These are phyloP conservation scores for Mortierella antarctica DNA, from an alignment of 192 early-diverging fungal species.

Conservation along the genomic window DNA sequence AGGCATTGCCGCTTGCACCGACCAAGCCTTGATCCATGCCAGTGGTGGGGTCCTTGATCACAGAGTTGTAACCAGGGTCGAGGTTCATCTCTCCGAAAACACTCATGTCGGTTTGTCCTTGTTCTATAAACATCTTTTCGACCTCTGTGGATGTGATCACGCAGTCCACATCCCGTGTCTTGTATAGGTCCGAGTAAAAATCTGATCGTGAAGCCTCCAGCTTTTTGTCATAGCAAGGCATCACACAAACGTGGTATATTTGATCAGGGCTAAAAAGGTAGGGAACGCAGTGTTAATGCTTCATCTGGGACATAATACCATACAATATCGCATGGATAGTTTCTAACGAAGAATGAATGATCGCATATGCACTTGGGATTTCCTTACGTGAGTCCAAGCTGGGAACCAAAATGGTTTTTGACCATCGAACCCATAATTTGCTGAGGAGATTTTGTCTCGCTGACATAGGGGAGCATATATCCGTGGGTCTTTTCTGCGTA, in stretches of 20 bases:
- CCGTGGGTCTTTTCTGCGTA: conserved; percentile 99
- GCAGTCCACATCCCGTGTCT: conserved; percentile 94
- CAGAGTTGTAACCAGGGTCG: conserved; percentile 51
- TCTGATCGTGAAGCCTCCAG: conserved; percentile 95
- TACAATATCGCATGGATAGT: too few species aligned
- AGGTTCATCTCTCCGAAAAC: conserved; percentile 61
- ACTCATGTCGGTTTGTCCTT: conserved; percentile 58
- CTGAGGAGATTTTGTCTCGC: conserved; percentile 94
- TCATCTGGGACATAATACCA: too few species aligned
- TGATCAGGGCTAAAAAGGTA: conserved; percentile 63
- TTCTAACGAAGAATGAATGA: not conserved
- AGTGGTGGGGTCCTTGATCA: conserved; percentile 49
- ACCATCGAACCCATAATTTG: conserved; percentile 96
- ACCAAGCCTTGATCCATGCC: conserved; percentile 53
- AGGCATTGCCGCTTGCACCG: conserved; percentile 82
- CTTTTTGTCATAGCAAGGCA: conserved; percentile 99
- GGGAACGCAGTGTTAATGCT: not conserved
- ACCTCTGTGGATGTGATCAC: conserved; percentile 96
- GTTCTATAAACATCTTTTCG: conserved; percentile 85
- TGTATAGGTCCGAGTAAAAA: conserved; percentile 85
- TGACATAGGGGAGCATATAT: conserved; percentile 88
- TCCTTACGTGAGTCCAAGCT: conserved; percentile 62
- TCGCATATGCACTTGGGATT: not conserved
- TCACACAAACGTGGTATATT: conserved; percentile 94
- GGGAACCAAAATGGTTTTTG: conserved; percentile 82